These are phyloP conservation scores for Tylopilus sp. DNA, from an alignment of 1,284 basidiomycete species.

Conservation along the genomic window DNA sequence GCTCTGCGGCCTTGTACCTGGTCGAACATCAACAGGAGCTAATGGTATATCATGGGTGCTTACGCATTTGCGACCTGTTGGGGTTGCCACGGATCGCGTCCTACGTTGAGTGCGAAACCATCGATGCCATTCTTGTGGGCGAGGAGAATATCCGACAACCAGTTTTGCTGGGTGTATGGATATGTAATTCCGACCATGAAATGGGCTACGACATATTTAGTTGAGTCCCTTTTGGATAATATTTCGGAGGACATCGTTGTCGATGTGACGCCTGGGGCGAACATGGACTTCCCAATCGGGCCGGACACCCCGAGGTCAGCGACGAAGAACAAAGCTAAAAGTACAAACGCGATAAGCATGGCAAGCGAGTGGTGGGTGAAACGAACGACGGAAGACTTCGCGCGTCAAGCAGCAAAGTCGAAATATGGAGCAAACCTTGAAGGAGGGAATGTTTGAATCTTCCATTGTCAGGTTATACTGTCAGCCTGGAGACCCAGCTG, in stretches of 20 bases:
- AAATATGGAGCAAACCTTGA: background rate
- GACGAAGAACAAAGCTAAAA: constrained; percentile 14
- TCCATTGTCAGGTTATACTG: constrained; percentile 7
- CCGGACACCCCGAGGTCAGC: constrained; percentile 7
- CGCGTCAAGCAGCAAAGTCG: constrained; percentile 14
- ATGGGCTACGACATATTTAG: constrained; percentile 60
- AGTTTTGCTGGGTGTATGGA: constrained; percentile 56
- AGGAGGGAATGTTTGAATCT: background rate
- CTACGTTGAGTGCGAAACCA: constrained; percentile 64
- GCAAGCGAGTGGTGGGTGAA: constrained; percentile 14
- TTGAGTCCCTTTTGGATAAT: constrained; percentile 16
- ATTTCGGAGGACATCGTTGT: background rate
- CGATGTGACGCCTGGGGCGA: constrained; percentile 2
- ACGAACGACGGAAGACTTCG: constrained; percentile 16
- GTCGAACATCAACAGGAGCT: constrained; percentile 3
- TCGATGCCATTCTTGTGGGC: constrained; percentile 60
- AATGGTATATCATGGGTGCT: constrained; percentile 27
- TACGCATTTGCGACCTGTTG: constrained; percentile 62
- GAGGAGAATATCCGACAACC: constrained; percentile 52
- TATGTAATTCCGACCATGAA: constrained; percentile 67
- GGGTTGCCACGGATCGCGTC: constrained; percentile 62
- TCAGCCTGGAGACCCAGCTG: constrained; percentile 7
- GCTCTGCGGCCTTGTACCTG: constrained; percentile 50
- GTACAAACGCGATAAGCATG: constrained; percentile 15
- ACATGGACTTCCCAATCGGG: constrained; percentile 14